Percentiles rank a stretch among this genome's conserved stretches.
Evolutionary conservation across 306 rosid species (phyloP).

Genomic region (Erythrophleum fordii): DNA sequence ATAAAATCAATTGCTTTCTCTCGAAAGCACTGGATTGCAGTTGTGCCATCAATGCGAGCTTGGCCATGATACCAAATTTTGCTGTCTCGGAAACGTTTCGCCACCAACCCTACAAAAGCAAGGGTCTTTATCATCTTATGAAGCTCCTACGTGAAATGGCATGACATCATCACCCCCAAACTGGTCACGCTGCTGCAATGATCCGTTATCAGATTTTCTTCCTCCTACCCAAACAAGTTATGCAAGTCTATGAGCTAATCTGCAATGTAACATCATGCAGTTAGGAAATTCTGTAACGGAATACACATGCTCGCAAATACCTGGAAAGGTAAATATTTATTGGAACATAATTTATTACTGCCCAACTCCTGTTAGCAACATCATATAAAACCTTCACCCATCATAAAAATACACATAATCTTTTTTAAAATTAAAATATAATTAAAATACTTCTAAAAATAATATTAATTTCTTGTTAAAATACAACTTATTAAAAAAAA

Average conservation of each 20-base stretch:
- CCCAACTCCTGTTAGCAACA: too few relatives aligned
- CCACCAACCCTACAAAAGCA: background rate
- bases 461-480: too few relatives aligned
- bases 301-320: background rate
- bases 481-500: too few relatives aligned
- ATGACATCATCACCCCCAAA: conserved; percentile 1
- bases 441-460: too few relatives aligned
- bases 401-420: too few relatives aligned
- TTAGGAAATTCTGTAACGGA: background rate
- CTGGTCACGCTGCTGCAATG: conserved; percentile 24
- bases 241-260: too few relatives aligned
- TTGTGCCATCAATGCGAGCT: background rate
- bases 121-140: conserved; percentile 11
- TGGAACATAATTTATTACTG: background rate
- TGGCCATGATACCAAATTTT: background rate
- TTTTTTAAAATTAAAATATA: too few relatives aligned
- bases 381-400: too few relatives aligned
- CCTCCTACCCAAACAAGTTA: background rate
- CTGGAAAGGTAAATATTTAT: background rate
- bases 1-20: background rate
- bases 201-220: conserved; percentile 8
- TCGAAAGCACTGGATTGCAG: background rate
- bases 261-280: background rate
- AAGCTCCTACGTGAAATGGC: conserved; percentile 8
- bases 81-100: background rate